These are phyloP conservation scores for Aspergillus hancockii DNA, from an alignment of 495 filamentous ascomycete genomes.

Conservation along the genomic window DNA sequence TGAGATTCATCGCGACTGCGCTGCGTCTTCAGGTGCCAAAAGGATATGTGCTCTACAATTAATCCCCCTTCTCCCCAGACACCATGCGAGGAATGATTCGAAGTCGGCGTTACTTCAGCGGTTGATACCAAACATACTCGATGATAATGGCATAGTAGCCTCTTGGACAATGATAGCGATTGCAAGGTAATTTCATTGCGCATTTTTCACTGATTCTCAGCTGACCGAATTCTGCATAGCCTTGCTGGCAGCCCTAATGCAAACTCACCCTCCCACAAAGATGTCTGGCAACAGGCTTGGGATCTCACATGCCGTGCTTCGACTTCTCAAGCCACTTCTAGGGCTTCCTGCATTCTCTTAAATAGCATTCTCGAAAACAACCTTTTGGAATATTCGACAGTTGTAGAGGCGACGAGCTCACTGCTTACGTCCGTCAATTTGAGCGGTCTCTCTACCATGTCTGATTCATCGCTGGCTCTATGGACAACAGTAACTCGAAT, in stretches of 20 bases:
- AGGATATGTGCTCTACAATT: conserved; percentile 74
- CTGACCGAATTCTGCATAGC: conserved; percentile 24
- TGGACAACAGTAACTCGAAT: conserved; percentile 65
- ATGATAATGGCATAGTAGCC: conserved; percentile 54
- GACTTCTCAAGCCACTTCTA: conserved; percentile 67
- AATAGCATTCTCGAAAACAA: conserved; percentile 61
- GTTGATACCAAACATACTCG: conserved; percentile 52
- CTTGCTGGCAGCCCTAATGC: conserved; percentile 33
- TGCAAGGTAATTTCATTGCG: conserved; percentile 45
- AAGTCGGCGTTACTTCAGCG: conserved; percentile 48
- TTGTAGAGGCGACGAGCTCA: conserved; percentile 63
- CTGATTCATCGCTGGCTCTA: conserved; percentile 74
- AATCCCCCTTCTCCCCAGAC: conserved; percentile 67
- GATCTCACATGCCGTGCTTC: conserved; percentile 70
- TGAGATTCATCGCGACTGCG: conserved; percentile 63
- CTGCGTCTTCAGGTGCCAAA: conserved; percentile 51
- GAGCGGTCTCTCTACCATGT: conserved; percentile 76
- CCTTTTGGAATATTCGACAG: conserved; percentile 61
- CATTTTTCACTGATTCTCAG: neutral
- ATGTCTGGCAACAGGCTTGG: conserved; percentile 73
- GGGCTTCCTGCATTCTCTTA: conserved; percentile 79
- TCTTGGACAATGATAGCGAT: conserved; percentile 70
- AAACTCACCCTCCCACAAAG: conserved; percentile 29
- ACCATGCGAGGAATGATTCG: conserved; percentile 37
- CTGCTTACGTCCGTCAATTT: conserved; percentile 75